Percentiles rank a stretch among this genome's conserved stretches.
Evolutionary conservation across 1,284 basidiomycete genomes (phyloP).

Genomic region (Uromyces viciae-fabae): DNA sequence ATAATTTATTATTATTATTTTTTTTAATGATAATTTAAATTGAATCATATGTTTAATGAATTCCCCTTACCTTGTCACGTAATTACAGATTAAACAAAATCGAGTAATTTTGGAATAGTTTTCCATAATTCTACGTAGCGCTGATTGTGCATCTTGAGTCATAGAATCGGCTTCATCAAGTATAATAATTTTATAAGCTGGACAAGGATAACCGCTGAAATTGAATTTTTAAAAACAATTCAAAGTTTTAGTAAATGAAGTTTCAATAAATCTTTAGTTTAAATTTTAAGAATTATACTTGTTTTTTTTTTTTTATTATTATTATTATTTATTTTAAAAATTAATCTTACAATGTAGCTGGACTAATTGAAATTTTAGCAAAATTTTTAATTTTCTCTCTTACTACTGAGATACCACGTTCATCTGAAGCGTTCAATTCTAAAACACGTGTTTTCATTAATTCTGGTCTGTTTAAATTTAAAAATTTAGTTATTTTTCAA

Average conservation of each 20-base stretch:
- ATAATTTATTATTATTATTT: not conserved
- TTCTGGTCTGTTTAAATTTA: slow-evolving; percentile 67
- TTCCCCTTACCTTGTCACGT: slow-evolving; percentile 76
- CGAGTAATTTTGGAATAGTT: slow-evolving; percentile 92
- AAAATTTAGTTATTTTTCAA: too few species aligned
- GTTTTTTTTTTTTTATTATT: too few species aligned
- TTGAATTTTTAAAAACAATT: not conserved
- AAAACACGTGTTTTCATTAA: slow-evolving; percentile 89
- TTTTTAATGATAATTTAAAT: not conserved
- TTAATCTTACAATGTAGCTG: slow-evolving; percentile 49
- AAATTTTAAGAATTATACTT: too few species aligned
- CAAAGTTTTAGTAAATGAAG: not conserved
- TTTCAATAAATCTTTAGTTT: too few species aligned
- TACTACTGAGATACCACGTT: slow-evolving; percentile 92
- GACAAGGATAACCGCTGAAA: slow-evolving; percentile 70
- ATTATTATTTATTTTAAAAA: too few species aligned
- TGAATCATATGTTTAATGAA: not conserved
- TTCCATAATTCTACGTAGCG: slow-evolving; percentile 96
- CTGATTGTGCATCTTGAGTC: slow-evolving; percentile 98
- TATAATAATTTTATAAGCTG: slow-evolving; percentile 98
- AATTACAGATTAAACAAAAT: slow-evolving; percentile 99
- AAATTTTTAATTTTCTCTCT: slow-evolving; percentile 99
- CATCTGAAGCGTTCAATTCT: slow-evolving; percentile 98
- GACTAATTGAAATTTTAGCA: slow-evolving; percentile 63
- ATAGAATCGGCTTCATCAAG: slow-evolving; percentile 99